Evolutionary conservation across 148 eudicot species (phyloP), one percentile per base, ranked within the genome.

Genomic region (Pharnaceum exiguum): DNA sequence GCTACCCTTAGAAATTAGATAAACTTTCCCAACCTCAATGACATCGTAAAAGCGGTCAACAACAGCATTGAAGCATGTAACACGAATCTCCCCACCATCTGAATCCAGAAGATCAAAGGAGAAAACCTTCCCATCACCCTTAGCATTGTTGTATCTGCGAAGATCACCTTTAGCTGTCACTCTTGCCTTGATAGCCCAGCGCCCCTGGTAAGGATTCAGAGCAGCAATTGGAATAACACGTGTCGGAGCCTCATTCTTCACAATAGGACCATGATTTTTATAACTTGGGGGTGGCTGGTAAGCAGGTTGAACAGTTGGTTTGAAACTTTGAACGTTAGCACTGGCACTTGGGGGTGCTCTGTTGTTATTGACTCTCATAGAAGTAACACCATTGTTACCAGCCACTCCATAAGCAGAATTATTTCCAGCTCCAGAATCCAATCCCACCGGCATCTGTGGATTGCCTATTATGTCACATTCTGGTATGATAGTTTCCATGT

Each of bases 131-230:
- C 99, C 99, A 75, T 94, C 95, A 68, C 99, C 99, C 61, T 46
- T 82, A 46, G 99, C 95, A 75, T 94, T 94, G 72, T 94, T 94
- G 74, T 89, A 94, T 30, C 96, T 90, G 0, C 96, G 95, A 22
- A 94, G 76, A 42, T 94, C 89, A 19, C 95, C 96, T 74, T 94
- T 94, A 7, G 99, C 87, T 55, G 99, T 94, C 42, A 94, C 96
- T 70, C 99, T 84, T 42, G 99, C 96, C 65, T 94, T 94, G 42
- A 94, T 84, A 48, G 99, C 96, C 99, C 96, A 94, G 13, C 99
- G 89, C 19, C 99, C 99, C 56, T 94, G 99, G 61, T 94, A 94
- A 66, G 99, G 99, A 77, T 89, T 94, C 72, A 94, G 65, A 25
- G 96, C 96, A 59, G 89, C 76, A 59, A 94, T 94, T 31, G 99